Evolutionary conservation across 2,329 filamentous ascomycete species (phyloP).

Genomic region (Truncatella angustata): DNA sequence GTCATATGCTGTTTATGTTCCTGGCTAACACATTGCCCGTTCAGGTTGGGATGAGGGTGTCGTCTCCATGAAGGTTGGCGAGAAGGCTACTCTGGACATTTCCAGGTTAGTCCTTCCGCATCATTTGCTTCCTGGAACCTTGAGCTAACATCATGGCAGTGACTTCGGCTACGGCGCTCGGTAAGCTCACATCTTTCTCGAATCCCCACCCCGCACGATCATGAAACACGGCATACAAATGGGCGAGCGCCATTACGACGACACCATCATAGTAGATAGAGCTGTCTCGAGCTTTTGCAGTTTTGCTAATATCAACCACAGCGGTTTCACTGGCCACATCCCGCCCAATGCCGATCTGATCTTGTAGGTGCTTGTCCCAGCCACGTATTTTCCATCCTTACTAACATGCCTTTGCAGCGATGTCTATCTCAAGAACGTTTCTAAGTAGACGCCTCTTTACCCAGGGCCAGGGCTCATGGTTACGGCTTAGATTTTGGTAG

Average conservation of each 20-base stretch:
- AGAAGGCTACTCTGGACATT: conserved; percentile 85
- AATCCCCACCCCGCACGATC: neutral
- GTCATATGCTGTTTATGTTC: neutral
- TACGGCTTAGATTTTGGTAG: no score
- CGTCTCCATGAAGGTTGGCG: conserved; percentile 80
- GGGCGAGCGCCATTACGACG: neutral
- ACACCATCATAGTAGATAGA: neutral
- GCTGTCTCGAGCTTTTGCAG: neutral
- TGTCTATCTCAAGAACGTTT: conserved; percentile 14
- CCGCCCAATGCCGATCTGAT: conserved; percentile 31
- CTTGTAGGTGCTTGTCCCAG: conserved; percentile 18
- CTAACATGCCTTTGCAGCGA: conserved; percentile 7
- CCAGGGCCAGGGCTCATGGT: no score
- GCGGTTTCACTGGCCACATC: conserved; percentile 26
- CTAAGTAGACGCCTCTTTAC: neutral
- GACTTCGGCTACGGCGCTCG: conserved; percentile 31
- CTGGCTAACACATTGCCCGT: neutral
- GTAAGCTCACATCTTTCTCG: conserved; percentile 18
- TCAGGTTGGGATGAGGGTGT: conserved; percentile 86
- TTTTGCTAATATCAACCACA: conserved; percentile 8
- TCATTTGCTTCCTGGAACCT: conserved; percentile 1
- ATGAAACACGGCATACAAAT: neutral
- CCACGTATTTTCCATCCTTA: neutral
- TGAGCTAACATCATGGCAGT: conserved; percentile 20
- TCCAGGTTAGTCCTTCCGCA: conserved; percentile 62